Conservation (phyloP, 192 early-diverging fungal genomes). For the Entrophospora sp. region DNA sequence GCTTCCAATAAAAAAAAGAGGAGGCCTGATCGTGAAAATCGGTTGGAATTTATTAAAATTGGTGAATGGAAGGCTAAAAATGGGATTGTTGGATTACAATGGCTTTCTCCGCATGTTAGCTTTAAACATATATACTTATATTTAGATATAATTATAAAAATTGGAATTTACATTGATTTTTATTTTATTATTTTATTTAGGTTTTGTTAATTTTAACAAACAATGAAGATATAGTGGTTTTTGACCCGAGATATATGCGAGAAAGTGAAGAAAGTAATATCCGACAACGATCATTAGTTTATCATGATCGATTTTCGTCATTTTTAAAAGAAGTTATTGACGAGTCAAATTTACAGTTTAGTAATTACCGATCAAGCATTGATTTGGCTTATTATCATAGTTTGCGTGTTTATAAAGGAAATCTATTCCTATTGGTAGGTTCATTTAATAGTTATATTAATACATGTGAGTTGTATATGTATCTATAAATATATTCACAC, state of each 20-base stretch:
- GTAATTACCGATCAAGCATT: neutral
- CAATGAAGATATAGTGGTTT: slow-evolving; percentile 49
- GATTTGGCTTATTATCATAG: slow-evolving; percentile 49
- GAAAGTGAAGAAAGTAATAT: slow-evolving; percentile 41
- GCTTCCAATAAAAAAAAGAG: slow-evolving; percentile 1
- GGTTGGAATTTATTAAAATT: slow-evolving; percentile 37
- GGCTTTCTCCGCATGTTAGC: slow-evolving; percentile 49
- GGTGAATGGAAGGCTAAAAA: slow-evolving; percentile 45
- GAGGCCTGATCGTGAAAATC: slow-evolving; percentile 23
- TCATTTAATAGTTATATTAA: neutral
- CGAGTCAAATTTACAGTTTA: slow-evolving; percentile 6
- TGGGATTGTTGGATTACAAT: slow-evolving; percentile 51
- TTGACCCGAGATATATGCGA: slow-evolving; percentile 44
- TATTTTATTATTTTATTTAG: slow-evolving; percentile 21
- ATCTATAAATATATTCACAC: neutral
- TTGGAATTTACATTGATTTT: neutral
- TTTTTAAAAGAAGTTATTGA: slow-evolving; percentile 35
- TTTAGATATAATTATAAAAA: neutral
- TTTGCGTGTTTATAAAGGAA: slow-evolving; percentile 45
- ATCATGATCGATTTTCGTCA: slow-evolving; percentile 42
- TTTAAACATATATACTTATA: neutral
- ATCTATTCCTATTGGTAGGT: slow-evolving; percentile 48
- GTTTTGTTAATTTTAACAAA: slow-evolving; percentile 46
- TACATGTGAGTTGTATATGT: too few species aligned
- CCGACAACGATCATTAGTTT: slow-evolving; percentile 40